These are phyloP conservation scores for Cladorrhinum samala DNA, from an alignment of 495 filamentous ascomycete genomes.

Conservation along the genomic window DNA sequence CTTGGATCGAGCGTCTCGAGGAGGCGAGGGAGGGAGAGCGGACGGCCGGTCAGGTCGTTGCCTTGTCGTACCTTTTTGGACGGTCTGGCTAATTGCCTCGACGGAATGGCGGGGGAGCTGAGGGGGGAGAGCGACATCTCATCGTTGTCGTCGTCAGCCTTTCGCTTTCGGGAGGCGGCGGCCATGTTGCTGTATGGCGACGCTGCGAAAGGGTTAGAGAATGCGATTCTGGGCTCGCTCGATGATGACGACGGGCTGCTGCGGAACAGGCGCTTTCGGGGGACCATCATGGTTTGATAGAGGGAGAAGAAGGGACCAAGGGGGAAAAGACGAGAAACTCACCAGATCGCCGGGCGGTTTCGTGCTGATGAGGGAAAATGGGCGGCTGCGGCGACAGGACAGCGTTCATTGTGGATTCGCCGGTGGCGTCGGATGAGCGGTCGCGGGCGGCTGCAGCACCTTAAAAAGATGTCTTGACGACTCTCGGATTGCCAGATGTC, in stretches of 20 bases:
- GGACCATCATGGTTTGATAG: slow-evolving; percentile 1
- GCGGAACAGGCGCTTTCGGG: slow-evolving; percentile 1
- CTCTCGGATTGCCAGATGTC: slow-evolving; percentile 6
- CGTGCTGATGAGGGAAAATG: slow-evolving; percentile 72
- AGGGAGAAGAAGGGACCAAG: not conserved
- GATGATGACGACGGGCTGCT: not conserved
- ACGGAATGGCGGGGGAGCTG: slow-evolving; percentile 66
- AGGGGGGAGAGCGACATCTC: slow-evolving; percentile 84
- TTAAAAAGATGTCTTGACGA: slow-evolving; percentile 5
- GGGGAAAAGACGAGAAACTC: slow-evolving; percentile 29
- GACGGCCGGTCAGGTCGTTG: slow-evolving; percentile 67
- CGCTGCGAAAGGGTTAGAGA: slow-evolving; percentile 38
- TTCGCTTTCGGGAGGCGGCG: slow-evolving; percentile 62
- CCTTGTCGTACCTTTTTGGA: slow-evolving; percentile 50
- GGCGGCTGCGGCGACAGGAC: slow-evolving; percentile 52
- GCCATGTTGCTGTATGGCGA: slow-evolving; percentile 49
- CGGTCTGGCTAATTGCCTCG: slow-evolving; percentile 57
- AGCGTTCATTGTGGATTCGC: slow-evolving; percentile 51
- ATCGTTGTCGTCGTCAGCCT: slow-evolving; percentile 81
- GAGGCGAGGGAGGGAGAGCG: slow-evolving; percentile 73
- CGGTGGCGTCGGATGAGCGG: too few species aligned
- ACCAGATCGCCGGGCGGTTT: slow-evolving; percentile 64
- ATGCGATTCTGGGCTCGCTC: slow-evolving; percentile 4
- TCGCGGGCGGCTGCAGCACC: not conserved
- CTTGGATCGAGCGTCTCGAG: slow-evolving; percentile 84